Evolutionary conservation across 345 rosid genomes (phyloP), one percentile per base, ranked within the genome.

Genomic region (Eucalyptus dawsonii): DNA sequence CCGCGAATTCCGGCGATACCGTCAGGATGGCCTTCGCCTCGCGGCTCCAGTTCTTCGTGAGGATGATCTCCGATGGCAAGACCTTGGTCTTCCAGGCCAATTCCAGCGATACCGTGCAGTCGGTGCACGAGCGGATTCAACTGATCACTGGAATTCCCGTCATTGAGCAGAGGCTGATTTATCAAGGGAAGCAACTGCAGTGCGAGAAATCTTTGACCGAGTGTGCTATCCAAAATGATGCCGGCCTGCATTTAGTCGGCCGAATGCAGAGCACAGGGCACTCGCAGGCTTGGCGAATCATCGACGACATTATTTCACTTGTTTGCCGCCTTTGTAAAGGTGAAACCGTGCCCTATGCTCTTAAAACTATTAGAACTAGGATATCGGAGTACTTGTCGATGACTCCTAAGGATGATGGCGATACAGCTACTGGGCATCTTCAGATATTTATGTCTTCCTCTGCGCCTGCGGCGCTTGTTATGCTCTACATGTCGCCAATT

Each of bases 171-270:
- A 88, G 99, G 81, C 69, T 97, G 17, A 94, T 98, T 90, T 95
- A 97, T 25, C 44, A 89, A 86, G 98, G 99, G 50, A 96, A 92
- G 90, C 99, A 97, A 92, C 93, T 98, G 5, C 97, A 95, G 95
- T 54, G 90, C 91, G 98, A 98, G 42, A 94, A 95, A 49, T 90
- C 96, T 6, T 91, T 98, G 13, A 91, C 94, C 29, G 94, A 95
- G 50, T 98, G 97, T 51, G 91, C 93, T 0, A 93, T 97, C 8
- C 94, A 96, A 88, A 95, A 95, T 45, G 99, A 98, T 76, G 94
- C 98, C 3, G 92, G 93, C 2, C 94, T 98, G 14, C 95, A 96
- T 5, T 92, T 98, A 5, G 97, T 95, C 1, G 98, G 96, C 29
- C 90, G 98, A 40, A 94, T 98, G 60, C 11, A 94, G 42, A 95